Conservation (phyloP, 305 asterid genomes). For the Fraxinus sp. region DNA sequence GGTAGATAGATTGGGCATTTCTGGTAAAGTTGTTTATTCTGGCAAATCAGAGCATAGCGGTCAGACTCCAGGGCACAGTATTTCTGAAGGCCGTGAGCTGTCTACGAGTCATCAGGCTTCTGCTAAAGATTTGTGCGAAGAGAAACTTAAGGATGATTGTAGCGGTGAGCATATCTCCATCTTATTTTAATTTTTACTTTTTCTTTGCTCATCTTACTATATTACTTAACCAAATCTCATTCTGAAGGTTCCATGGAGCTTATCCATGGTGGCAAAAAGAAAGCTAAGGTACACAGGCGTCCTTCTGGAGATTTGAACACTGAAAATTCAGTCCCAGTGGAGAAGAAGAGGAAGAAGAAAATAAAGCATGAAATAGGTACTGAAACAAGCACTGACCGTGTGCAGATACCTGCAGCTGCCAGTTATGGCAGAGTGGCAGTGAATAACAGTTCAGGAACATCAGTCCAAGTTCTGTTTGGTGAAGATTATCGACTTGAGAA, state of each 20-base stretch:
- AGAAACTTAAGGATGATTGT: conserved; percentile 15
- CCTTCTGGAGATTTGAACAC: conserved; percentile 40
- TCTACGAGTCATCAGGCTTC: conserved; percentile 31
- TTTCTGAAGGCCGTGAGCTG: conserved; percentile 37
- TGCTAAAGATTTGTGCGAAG: conserved; percentile 17
- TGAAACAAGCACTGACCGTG: conserved; percentile 24
- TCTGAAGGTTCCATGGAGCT: conserved; percentile 35
- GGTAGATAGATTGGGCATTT: conserved; percentile 39
- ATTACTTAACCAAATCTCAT: conserved; percentile 23
- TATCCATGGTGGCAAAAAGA: conserved; percentile 45
- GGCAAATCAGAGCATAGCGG: conserved; percentile 25
- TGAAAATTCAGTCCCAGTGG: conserved; percentile 37
- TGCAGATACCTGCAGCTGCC: conserved; percentile 31
- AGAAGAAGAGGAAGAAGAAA: conserved; percentile 54
- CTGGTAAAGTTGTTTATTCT: conserved; percentile 29
- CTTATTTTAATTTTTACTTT: neutral
- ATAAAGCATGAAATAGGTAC: conserved; percentile 37
- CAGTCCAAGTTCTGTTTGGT: conserved; percentile 30
- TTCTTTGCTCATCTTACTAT: neutral
- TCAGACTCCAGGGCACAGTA: conserved; percentile 34
- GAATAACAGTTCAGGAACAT: conserved; percentile 29
- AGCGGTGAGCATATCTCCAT: neutral
- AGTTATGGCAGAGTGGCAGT: conserved; percentile 26
- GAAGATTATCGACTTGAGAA: conserved; percentile 32
- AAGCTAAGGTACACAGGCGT: conserved; percentile 53